These are phyloP conservation scores for Pseudogymnoascus pannorum DNA, from an alignment of 2,329 filamentous ascomycete genomes.

Conservation along the genomic window DNA sequence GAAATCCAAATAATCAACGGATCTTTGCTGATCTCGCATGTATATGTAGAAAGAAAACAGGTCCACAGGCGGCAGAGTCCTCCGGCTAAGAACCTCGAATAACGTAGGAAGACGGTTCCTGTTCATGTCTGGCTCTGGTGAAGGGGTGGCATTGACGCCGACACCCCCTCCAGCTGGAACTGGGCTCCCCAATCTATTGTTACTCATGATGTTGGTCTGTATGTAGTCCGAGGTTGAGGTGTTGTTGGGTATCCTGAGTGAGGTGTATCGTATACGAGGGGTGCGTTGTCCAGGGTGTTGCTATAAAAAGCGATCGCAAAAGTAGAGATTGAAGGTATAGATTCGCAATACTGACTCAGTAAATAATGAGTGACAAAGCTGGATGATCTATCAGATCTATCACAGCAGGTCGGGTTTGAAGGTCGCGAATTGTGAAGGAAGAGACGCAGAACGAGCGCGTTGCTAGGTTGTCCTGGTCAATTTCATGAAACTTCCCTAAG, in stretches of 20 bases:
- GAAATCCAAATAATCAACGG: conserved; percentile 96
- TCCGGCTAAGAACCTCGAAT: conserved; percentile 89
- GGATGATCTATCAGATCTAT: conserved; percentile 1
- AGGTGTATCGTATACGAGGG: conserved; percentile 2
- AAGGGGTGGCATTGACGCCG: conserved; percentile 32
- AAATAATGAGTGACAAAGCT: neutral
- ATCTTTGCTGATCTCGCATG: conserved; percentile 97
- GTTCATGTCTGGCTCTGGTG: conserved; percentile 50
- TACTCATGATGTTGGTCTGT: neutral
- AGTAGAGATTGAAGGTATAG: neutral
- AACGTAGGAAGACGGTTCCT: conserved; percentile 88
- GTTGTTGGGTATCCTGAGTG: neutral
- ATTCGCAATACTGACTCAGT: neutral
- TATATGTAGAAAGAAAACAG: conserved; percentile 99
- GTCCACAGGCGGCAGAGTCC: conserved; percentile 92
- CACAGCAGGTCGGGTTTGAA: neutral
- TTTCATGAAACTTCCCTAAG: conserved; percentile 8
- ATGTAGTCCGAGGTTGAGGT: neutral
- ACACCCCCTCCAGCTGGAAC: neutral
- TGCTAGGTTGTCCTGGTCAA: neutral
- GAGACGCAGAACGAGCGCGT: conserved; percentile 2
- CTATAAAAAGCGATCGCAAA: neutral
- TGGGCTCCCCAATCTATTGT: neutral
- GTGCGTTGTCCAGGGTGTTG: neutral
- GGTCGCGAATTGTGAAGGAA: neutral